Conservation (phyloP, 495 filamentous ascomycete species). For the Neurospora hispaniola region DNA sequence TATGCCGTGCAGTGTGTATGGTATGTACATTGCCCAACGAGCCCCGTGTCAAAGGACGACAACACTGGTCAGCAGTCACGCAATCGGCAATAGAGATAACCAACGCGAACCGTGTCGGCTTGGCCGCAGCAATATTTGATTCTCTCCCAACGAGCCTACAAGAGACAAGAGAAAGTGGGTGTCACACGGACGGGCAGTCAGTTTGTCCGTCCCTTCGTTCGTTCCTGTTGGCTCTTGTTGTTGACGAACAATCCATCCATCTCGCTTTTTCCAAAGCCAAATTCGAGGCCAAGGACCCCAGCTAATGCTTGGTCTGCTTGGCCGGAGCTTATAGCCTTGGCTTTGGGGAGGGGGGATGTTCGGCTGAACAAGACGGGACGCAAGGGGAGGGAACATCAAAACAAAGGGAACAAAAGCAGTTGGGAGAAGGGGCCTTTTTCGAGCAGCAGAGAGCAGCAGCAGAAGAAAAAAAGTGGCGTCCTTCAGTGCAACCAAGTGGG, state of each 20-base stretch:
- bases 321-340: not conserved
- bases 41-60: not conserved
- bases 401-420: not conserved
- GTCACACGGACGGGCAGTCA: not conserved
- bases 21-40: not conserved
- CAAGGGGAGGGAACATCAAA: not conserved
- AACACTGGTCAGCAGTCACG: not conserved
- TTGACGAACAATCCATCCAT: not conserved
- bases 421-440: not conserved
- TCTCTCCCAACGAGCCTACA: not conserved
- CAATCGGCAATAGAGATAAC: not conserved
- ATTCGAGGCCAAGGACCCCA: not conserved
- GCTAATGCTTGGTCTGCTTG: not conserved
- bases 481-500: constrained; percentile 1
- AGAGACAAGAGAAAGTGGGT: not conserved
- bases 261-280: not conserved
- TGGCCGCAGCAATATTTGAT: not conserved
- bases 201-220: not conserved
- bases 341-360: not conserved
- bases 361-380: not conserved
- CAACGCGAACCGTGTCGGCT: not conserved
- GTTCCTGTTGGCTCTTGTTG: not conserved
- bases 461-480: not conserved
- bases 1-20: not conserved
- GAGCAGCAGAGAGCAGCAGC: not conserved